A percentile compares a stretch with the other conserved stretches of the same genome.
Evolutionary conservation across 768 basidiomycete genomes (phyloP).

Genomic region (Tephrocybe sp.): DNA sequence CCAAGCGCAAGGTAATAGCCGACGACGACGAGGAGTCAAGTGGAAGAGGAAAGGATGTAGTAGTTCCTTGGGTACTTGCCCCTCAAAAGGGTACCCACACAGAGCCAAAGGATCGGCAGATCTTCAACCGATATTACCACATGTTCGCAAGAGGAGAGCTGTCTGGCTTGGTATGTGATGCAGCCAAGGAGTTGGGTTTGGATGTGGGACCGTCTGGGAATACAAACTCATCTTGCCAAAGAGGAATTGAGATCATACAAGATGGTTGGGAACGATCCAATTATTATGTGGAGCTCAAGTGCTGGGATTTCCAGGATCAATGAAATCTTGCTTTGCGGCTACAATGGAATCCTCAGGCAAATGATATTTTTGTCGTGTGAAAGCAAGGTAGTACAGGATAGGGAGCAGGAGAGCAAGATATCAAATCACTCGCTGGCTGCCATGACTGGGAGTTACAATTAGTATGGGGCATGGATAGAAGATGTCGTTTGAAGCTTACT

Average conservation of each 20-base stretch:
- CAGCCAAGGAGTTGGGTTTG: conserved; percentile 58
- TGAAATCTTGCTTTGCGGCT: conserved; percentile 13
- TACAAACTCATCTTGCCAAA: conserved; percentile 16
- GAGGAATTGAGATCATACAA: conserved; percentile 65
- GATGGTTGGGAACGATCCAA: conserved; percentile 89
- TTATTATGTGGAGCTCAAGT: conserved; percentile 74
- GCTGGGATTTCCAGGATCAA: conserved; percentile 43
- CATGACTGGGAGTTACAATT: conserved; percentile 60
- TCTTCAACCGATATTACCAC: conserved; percentile 93
- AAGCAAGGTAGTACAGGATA: conserved; percentile 30
- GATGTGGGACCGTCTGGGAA: conserved; percentile 37
- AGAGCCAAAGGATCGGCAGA: conserved; percentile 30
- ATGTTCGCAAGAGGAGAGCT: conserved; percentile 89
- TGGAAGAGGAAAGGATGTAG: conserved; percentile 67
- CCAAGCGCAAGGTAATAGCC: conserved; percentile 64
- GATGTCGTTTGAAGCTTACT: conserved; percentile 57
- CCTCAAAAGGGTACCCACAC: conserved; percentile 25
- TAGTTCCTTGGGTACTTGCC: conserved; percentile 83
- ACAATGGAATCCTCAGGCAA: conserved; percentile 4
- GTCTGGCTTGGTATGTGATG: conserved; percentile 51
- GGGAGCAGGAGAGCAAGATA: conserved; percentile 18
- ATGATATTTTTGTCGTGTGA: conserved; percentile 20
- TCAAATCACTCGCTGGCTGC: conserved; percentile 78
- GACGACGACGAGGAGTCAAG: conserved; percentile 21
- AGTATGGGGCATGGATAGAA: not conserved